Evolutionary conservation across 345 rosid genomes (phyloP), one percentile per base, ranked within the genome.

Genomic region (Isatis tinctoria): DNA sequence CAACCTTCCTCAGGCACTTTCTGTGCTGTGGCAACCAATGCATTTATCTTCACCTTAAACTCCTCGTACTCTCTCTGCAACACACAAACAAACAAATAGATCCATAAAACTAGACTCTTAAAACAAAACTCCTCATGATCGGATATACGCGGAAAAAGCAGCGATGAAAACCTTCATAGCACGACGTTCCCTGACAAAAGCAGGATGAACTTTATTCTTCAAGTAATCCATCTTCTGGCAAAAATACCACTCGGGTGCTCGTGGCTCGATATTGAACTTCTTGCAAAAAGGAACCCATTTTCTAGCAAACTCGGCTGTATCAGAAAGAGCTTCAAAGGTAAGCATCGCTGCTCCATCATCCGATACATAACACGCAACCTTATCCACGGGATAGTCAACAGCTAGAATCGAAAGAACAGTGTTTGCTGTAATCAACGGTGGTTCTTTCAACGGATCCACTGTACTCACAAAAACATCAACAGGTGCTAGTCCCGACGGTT

Each of bases 301-400:
- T 79, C 92, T 86, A 22, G 98, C 97, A 79, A 93, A 93, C 78
- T 91, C 96, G 12, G 98, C 90, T 17, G 98, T 93, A 76, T 93
- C 97, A 3, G 98, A 93, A 16, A 93, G 96, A 56, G 98, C 98
- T 81, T 93, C 97, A 79, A 93, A 93, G 8, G 98, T 93, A 68
- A 93, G 98, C 98, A 93, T 93, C 4, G 98, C 97, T 53, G 98
- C 98, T 78, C 98, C 98, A 77, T 93, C 98, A 39, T 93, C 98
- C 0, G 98, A 91, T 56, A 93, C 98, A 78, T 93, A 93, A 79
- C 98, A 93, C 12, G 96, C 87, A 56, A 93, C 95, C 65, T 87
- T 89, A 68, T 93, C 98, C 14, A 93, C 89, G 0, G 98, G 98
- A 81, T 93, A 93, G 77, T 93, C 98, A 73, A 91, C 98, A 0